Evolutionary conservation across 2,329 filamentous ascomycete species (phyloP), one percentile per base, ranked within the genome.

Genomic region (Botrytis aclada): DNA sequence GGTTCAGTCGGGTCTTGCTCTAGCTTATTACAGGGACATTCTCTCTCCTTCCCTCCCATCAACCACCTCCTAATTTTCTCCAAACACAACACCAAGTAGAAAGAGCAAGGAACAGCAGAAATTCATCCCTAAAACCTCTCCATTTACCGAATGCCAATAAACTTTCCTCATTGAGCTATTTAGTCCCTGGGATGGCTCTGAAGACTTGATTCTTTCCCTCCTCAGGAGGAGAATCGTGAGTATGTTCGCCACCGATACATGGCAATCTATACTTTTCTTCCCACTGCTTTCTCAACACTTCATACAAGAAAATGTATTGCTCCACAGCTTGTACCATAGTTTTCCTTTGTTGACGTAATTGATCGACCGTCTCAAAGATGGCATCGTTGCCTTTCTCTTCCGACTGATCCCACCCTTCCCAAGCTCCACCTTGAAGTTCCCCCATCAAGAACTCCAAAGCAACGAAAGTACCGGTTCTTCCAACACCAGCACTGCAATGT

Each of bases 391-490:
- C 82, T 43, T 79, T 74, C 32, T 82, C 78, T 45, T 82, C 78
- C 47, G 75, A 77, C 56, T 78, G 76, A 47, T 80, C 79, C 73
- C 80, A 77, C 62, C 73, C 73, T 62, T 79, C 77, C 78, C 79
- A 80, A 39, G 90, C 86, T 67, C 94, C 95, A 9, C 90, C 87
- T 39, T 93, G 90, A 16, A 98, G 86, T 82, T 98, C 94, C 51
- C 90, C 88, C 75, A 97, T 86, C 39, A 99, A 88, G 82, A 97
- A 94, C 82, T 98, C 96, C n/a, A 99, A 87, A 2, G 94, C 92
- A 79, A 99, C 97, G 80, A 98, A 99, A 0, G 96, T 98, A 47
- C 96, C 96, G 12, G 93, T 97, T 72, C 96, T 90, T 20, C 96
- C 96, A 22, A 99, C 95, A 56, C 96, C 96, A 12, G 96, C 96